Evolutionary conservation across 805 yeast species (phyloP).

Genomic region (Hanseniaspora guilliermondii): DNA sequence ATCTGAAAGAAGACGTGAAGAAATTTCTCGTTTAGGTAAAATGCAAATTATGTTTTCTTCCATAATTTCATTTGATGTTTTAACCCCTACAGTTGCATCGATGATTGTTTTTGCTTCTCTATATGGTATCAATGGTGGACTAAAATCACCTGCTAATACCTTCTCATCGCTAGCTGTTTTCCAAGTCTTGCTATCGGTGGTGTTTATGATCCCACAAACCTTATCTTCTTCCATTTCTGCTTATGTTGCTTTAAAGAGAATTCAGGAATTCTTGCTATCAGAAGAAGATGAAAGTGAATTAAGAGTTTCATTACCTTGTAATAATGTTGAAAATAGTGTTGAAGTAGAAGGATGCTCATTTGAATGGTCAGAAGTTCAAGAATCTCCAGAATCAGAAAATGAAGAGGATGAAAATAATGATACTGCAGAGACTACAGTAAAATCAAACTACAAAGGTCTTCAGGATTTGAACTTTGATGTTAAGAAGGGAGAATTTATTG

Average conservation of each 20-base stretch:
- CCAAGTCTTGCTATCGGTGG: slow-evolving; percentile 40
- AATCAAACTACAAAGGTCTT: slow-evolving; percentile 13
- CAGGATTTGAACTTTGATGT: slow-evolving; percentile 34
- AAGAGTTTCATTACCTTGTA: slow-evolving; percentile 13
- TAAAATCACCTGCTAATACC: slow-evolving; percentile 41
- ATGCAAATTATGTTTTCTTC: slow-evolving; percentile 50
- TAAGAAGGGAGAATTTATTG: slow-evolving; percentile 47
- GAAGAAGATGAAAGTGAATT: slow-evolving; percentile 23
- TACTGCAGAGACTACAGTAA: neutral
- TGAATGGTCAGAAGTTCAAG: slow-evolving; percentile 37
- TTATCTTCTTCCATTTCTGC: slow-evolving; percentile 44
- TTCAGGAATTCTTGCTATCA: slow-evolving; percentile 33
- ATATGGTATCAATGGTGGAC: slow-evolving; percentile 29
- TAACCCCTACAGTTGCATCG: slow-evolving; percentile 41
- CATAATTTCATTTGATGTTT: slow-evolving; percentile 39
- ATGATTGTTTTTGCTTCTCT: slow-evolving; percentile 39
- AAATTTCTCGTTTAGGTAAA: slow-evolving; percentile 41
- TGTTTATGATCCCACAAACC: slow-evolving; percentile 52
- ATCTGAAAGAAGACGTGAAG: slow-evolving; percentile 40
- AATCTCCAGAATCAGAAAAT: neutral
- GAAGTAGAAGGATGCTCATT: slow-evolving; percentile 40
- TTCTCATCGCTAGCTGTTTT: slow-evolving; percentile 54
- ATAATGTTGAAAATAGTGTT: slow-evolving; percentile 31
- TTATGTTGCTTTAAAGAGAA: slow-evolving; percentile 37
- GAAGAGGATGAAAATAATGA: neutral